Base-by-base conservation (phyloP, 805 yeast genomes). In the Schwanniomyces polymorphus region DNA sequence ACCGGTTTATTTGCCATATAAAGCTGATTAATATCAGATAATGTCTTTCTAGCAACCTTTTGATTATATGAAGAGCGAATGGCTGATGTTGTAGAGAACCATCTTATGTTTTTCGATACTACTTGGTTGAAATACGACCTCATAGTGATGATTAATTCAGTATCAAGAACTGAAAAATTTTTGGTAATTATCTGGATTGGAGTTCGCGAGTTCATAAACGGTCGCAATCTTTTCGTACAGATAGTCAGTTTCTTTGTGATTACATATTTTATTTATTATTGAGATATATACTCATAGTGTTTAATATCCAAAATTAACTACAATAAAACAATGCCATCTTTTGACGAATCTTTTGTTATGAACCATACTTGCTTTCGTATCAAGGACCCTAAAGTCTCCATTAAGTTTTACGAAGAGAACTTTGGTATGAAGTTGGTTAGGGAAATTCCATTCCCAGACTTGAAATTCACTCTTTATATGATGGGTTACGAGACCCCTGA, bases 281-380 rank as follows among this genome's bases (percentile, higher is more conserved):
- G 12, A 4, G 29, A 12, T 16, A 12, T 28, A 12, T 14, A 28
- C 7, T 28, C 7, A 28, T 28, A 12, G n/a, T 28, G 14, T 28
- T 12, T 28, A 4, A 14, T 6, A 28, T 7, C 21, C 14, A 14
- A 14, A 7, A 17, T 14, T 14, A 31, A 3, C 7, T 16, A 12
- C 10, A 31, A 31, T 18, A 31, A 1, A 10, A 37, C 29, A 38
- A 70, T 70, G 74, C 58, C 67, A 6, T 21, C 61, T 16, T 35
- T 67, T 38, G 75, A 75, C 50, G 45, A 54, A 2, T 64, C 77
- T 2, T 73, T 77, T 53, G 43, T 63, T 11, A 72, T 77, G 53
- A 88, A 88, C 72, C 90, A 85, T 62, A 83, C 91, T 6, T 82
- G 91, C 70, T 68, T 92, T 45, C 83, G 97, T 53, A 82, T 92